A percentile compares a stretch with the other conserved stretches of the same genome.
These are phyloP conservation scores for Cephaloascus albidus DNA, from an alignment of 805 yeast genomes.

Conservation along the genomic window DNA sequence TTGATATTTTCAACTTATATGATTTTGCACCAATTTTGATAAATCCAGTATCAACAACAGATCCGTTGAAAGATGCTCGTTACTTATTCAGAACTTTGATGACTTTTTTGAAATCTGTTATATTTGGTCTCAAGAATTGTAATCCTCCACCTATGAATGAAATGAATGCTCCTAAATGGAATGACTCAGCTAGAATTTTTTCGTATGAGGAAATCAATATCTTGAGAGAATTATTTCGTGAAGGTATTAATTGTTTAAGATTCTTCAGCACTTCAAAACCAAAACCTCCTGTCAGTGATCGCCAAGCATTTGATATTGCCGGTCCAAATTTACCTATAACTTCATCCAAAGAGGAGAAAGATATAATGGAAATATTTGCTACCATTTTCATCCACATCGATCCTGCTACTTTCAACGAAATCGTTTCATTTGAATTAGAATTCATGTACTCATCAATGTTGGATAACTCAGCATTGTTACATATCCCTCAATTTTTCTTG, in stretches of 20 bases:
- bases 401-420: slow-evolving; percentile 91
- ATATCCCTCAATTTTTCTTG: slow-evolving; percentile 86
- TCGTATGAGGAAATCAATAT: slow-evolving; percentile 77
- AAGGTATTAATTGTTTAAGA: slow-evolving; percentile 72
- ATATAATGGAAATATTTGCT: slow-evolving; percentile 90
- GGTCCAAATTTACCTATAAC: slow-evolving; percentile 81
- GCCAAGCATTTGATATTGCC: slow-evolving; percentile 47
- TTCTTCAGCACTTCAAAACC: slow-evolving; percentile 62
- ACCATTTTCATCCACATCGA: slow-evolving; percentile 90
- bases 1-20: slow-evolving; percentile 25
- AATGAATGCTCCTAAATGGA: slow-evolving; percentile 47
- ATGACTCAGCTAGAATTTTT: slow-evolving; percentile 76
- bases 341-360: slow-evolving; percentile 88
- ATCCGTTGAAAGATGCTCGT: slow-evolving; percentile 80
- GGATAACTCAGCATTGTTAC: slow-evolving; percentile 76
- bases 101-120: slow-evolving; percentile 83
- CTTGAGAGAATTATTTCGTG: slow-evolving; percentile 68
- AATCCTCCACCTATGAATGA: slow-evolving; percentile 66
- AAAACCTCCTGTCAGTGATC: slow-evolving; percentile 22
- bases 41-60: slow-evolving; percentile 39
- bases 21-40: slow-evolving; percentile 50
- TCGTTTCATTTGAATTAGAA: slow-evolving; percentile 72
- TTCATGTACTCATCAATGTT: slow-evolving; percentile 72
- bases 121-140: slow-evolving; percentile 81
- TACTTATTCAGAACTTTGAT: slow-evolving; percentile 80